A percentile compares a stretch with the other conserved stretches of the same genome.
Evolutionary conservation across 805 yeast species (phyloP).

Genomic region (Zygosaccharomyces bailii): DNA sequence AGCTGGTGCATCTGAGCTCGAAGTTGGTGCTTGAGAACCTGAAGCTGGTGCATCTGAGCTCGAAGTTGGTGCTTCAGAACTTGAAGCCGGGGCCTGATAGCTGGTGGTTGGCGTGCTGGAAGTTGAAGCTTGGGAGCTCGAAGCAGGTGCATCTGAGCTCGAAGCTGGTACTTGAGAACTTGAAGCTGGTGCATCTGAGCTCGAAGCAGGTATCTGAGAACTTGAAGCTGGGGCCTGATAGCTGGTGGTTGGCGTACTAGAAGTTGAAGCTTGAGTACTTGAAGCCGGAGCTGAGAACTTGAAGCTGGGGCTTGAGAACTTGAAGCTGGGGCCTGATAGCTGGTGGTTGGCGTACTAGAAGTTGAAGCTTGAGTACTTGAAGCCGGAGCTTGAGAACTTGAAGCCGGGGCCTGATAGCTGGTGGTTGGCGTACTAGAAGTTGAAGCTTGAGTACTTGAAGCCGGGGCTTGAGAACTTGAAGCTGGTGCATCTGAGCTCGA

Average conservation of each 20-base stretch:
- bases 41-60: conserved; percentile 3
- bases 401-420: not conserved
- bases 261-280: not conserved
- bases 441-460: not conserved
- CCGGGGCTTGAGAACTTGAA: not conserved
- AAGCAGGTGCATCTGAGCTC: not conserved
- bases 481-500: not conserved
- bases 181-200: conserved; percentile 1
- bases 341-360: not conserved
- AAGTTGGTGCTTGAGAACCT: not conserved
- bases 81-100: too few relatives aligned
- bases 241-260: too few relatives aligned
- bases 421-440: not conserved
- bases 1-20: not conserved
- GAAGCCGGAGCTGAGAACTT: not conserved
- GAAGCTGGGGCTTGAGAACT: not conserved
- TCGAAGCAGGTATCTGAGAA: not conserved
- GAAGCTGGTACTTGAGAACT: conserved; percentile 2
- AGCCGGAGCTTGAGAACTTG: too few relatives aligned
- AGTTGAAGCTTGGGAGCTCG: not conserved
- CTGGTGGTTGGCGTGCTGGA: too few relatives aligned
- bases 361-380: not conserved
- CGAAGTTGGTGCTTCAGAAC: not conserved
- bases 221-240: too few relatives aligned
- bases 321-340: not conserved